Percentiles rank a stretch among this genome's conserved stretches.
Evolutionary conservation across 305 asterid species (phyloP).

Genomic region (Fraxinus sp.): DNA sequence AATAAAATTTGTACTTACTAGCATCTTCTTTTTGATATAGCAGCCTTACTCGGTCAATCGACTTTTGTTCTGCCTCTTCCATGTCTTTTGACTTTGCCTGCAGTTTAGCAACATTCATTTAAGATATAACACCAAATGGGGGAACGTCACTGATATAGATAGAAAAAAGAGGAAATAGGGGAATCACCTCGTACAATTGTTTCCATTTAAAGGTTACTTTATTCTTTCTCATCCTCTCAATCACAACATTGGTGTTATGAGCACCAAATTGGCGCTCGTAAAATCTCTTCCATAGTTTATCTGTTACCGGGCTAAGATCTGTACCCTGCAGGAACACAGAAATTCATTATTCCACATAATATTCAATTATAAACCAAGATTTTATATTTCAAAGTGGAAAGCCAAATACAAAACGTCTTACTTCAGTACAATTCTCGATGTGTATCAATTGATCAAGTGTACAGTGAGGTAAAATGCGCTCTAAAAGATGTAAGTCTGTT

Average conservation of each 20-base stretch:
- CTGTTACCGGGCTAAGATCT: slow-evolving; percentile 82
- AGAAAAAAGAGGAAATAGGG: slow-evolving; percentile 16
- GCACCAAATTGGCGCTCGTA: slow-evolving; percentile 60
- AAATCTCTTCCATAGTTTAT: slow-evolving; percentile 66
- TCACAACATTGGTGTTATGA: slow-evolving; percentile 39
- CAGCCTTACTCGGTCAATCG: slow-evolving; percentile 47
- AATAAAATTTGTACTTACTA: slow-evolving; percentile 45
- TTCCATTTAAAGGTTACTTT: slow-evolving; percentile 61
- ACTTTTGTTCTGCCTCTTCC: slow-evolving; percentile 50
- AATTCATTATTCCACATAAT: background rate
- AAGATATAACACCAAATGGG: slow-evolving; percentile 22
- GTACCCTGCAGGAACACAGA: slow-evolving; percentile 54
- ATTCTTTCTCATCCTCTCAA: slow-evolving; percentile 51
- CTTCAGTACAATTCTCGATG: slow-evolving; percentile 67
- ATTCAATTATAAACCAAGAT: slow-evolving; percentile 2
- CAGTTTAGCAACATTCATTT: slow-evolving; percentile 24
- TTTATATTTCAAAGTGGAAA: slow-evolving; percentile 2
- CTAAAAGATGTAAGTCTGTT: slow-evolving; percentile 68
- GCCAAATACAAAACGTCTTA: background rate
- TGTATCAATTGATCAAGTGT: slow-evolving; percentile 63
- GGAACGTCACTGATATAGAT: background rate
- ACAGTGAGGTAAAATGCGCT: slow-evolving; percentile 77
- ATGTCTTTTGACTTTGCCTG: slow-evolving; percentile 64
- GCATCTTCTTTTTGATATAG: slow-evolving; percentile 60
- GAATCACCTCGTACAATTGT: slow-evolving; percentile 59